These are phyloP conservation scores for Yamadazyma akitaensis DNA, from an alignment of 805 yeast species.

Conservation along the genomic window DNA sequence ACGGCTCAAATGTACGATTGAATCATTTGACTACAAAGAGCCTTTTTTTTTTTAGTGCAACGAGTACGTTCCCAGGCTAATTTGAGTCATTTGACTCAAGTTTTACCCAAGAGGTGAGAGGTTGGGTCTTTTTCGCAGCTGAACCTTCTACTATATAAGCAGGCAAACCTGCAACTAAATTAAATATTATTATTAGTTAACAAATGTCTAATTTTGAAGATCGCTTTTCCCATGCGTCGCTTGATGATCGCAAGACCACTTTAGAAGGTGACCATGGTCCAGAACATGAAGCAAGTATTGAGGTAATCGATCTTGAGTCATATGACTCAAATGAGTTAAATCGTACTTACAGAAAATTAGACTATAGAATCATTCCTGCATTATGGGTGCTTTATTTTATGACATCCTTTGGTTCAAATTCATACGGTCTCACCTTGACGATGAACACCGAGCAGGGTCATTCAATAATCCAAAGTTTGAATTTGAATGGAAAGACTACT, in stretches of 20 bases:
- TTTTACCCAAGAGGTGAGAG: not conserved
- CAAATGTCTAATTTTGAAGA: not conserved
- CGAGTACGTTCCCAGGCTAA: not conserved
- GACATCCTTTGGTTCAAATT: slow-evolving; percentile 73
- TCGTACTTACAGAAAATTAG: slow-evolving; percentile 58
- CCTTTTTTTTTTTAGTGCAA: too few relatives aligned
- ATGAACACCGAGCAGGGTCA: slow-evolving; percentile 67
- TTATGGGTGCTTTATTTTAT: slow-evolving; percentile 76
- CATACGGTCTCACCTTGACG: slow-evolving; percentile 76
- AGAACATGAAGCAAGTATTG: not conserved
- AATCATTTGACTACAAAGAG: too few relatives aligned
- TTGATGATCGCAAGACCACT: not conserved
- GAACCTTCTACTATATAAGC: slow-evolving; percentile 1
- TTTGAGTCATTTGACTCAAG: slow-evolving; percentile 10
- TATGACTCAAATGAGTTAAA: slow-evolving; percentile 38
- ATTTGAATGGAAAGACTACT: slow-evolving; percentile 52
- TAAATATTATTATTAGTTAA: too few relatives aligned
- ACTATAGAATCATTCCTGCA: slow-evolving; percentile 73
- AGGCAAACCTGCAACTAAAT: not conserved
- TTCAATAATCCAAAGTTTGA: slow-evolving; percentile 52
- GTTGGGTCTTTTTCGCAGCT: slow-evolving; percentile 1
- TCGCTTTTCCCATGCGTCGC: not conserved
- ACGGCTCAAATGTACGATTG: not conserved
- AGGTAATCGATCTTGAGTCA: not conserved
- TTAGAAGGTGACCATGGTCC: not conserved